Percentiles rank a stretch among this genome's conserved stretches.
These are phyloP conservation scores for Puccinia coronata DNA, from an alignment of 1,284 basidiomycete genomes.

Conservation along the genomic window DNA sequence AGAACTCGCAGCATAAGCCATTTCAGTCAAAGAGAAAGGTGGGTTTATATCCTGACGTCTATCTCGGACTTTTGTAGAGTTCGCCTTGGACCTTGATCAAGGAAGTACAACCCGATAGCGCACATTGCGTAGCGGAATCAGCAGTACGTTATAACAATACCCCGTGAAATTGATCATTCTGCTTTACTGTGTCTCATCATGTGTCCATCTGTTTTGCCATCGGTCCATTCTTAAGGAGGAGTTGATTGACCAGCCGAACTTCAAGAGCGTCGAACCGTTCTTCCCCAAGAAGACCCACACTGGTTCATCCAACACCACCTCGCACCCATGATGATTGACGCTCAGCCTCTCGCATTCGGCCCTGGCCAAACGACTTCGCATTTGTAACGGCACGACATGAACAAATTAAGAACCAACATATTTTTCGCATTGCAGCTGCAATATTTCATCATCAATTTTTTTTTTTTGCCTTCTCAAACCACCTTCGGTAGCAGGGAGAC, in stretches of 20 bases:
- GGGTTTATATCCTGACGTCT: neutral
- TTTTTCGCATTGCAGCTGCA: no score
- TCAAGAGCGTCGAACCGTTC: conserved; percentile 5
- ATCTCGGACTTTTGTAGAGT: neutral
- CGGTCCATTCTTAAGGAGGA: neutral
- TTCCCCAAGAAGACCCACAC: neutral
- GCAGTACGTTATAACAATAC: neutral
- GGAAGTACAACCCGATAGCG: neutral
- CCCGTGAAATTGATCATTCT: neutral
- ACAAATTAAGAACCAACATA: no score
- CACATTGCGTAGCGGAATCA: neutral
- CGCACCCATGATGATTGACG: no score
- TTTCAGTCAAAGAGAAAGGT: neutral
- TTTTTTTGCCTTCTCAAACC: no score
- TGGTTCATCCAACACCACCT: neutral
- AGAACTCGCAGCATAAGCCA: neutral
- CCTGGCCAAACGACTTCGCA: no score
- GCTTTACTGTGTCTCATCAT: neutral
- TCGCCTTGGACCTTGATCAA: conserved; percentile 14
- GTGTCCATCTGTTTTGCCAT: neutral
- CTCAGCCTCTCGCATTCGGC: no score
- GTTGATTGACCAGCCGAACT: conserved; percentile 23
- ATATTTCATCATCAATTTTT: no score
- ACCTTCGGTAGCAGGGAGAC: no score
- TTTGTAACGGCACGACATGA: no score